These are phyloP conservation scores for Podospora anserina DNA, from an alignment of 495 filamentous ascomycete species.

Conservation along the genomic window DNA sequence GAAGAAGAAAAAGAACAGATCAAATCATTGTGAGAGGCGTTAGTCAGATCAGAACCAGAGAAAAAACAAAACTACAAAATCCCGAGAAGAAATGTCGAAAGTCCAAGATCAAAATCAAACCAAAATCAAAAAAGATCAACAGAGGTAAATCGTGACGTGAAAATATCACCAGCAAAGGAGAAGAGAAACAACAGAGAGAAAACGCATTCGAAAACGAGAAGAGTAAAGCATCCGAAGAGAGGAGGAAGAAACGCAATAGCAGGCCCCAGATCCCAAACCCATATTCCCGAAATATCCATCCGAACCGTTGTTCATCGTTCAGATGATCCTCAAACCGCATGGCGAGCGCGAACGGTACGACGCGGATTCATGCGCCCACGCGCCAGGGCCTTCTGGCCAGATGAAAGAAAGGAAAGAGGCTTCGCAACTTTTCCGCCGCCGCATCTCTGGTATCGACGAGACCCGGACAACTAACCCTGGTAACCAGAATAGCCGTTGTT, in stretches of 20 bases:
- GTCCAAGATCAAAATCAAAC: constrained; percentile 8
- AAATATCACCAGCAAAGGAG: constrained; percentile 27
- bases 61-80: constrained; percentile 29
- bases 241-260: constrained; percentile 21
- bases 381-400: constrained; percentile 9
- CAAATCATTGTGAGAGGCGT: constrained; percentile 11
- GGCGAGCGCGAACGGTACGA: constrained; percentile 18
- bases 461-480: constrained; percentile 45
- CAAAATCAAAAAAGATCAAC: constrained; percentile 19
- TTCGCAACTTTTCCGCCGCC: background rate
- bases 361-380: constrained; percentile 12
- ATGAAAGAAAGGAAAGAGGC: constrained; percentile 15
- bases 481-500: constrained; percentile 59
- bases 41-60: constrained; percentile 27
- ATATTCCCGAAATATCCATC: constrained; percentile 27
- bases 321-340: constrained; percentile 20
- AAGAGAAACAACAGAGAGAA: constrained; percentile 14
- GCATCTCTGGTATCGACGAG: background rate
- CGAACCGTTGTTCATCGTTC: constrained; percentile 16
- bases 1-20: constrained; percentile 19
- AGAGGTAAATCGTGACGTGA: constrained; percentile 10
- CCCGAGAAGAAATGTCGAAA: constrained; percentile 21
- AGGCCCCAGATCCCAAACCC: constrained; percentile 23
- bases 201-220: constrained; percentile 16
- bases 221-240: constrained; percentile 22